phyloP scores from a whole-genome alignment of 2,329 filamentous ascomycete genomes.

The Talaromyces rugulosus region DNA sequence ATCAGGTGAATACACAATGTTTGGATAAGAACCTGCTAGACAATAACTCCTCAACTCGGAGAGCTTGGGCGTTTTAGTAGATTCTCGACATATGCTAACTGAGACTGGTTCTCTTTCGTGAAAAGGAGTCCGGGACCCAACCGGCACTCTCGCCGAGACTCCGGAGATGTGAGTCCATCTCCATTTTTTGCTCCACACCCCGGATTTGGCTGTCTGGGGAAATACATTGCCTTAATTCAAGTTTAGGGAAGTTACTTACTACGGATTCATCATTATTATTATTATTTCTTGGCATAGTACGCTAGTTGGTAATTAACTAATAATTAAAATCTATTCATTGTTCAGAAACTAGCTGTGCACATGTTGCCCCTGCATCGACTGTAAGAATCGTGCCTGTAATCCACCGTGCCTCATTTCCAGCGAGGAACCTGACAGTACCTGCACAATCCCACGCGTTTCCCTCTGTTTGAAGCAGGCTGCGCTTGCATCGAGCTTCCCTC shows the following conservation, averaged over 20 bases:
- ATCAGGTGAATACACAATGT: background rate
- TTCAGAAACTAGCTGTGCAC: background rate
- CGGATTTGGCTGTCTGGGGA: background rate
- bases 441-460: conserved; percentile 54
- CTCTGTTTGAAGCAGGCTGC: conserved; percentile 51
- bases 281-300: background rate
- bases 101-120: background rate
- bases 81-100: background rate
- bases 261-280: background rate
- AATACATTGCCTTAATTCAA: background rate
- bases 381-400: conserved; percentile 47
- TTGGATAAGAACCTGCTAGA: background rate
- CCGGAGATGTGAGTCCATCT: background rate
- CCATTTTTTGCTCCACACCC: background rate
- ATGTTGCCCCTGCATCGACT: conserved; percentile 46
- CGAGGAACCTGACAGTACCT: conserved; percentile 49
- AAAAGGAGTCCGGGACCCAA: background rate
- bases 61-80: background rate
- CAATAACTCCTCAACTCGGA: background rate
- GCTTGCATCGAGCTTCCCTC: conserved; percentile 45
- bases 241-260: background rate
- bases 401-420: conserved; percentile 50
- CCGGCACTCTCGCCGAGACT: background rate
- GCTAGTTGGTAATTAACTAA: background rate
- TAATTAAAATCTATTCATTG: background rate